phyloP scores from a whole-genome alignment of 2,329 filamentous ascomycete species.

The Xylaria sp. region DNA sequence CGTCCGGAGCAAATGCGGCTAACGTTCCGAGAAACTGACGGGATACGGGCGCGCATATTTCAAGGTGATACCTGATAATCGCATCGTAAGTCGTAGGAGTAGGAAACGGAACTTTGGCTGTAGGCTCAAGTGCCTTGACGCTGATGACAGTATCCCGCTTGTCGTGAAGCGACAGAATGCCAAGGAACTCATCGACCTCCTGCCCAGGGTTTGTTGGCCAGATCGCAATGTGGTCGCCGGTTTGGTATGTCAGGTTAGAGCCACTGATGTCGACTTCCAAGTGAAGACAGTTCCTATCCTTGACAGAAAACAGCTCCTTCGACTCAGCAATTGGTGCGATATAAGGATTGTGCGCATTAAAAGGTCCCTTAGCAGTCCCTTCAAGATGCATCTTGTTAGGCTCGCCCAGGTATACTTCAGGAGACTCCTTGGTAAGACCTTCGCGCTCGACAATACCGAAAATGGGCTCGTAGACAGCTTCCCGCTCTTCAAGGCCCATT shows the following conservation, averaged over 20 bases:
- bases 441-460: conserved; percentile 81
- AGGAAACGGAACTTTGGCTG: conserved; percentile 96
- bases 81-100: conserved; percentile 96
- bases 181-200: conserved; percentile 88
- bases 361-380: conserved; percentile 80
- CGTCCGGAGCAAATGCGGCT: conserved; percentile 85
- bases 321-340: conserved; percentile 93
- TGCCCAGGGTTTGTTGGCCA: conserved; percentile 96
- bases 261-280: conserved; percentile 91
- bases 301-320: conserved; percentile 84
- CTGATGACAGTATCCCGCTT: conserved; percentile 83
- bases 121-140: conserved; percentile 90
- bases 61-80: conserved; percentile 91
- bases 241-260: conserved; percentile 91
- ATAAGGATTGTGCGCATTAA: conserved; percentile 95
- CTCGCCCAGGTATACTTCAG: conserved; percentile 90
- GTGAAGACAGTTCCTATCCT: conserved; percentile 93
- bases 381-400: conserved; percentile 96
- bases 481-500: conserved; percentile 91
- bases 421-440: conserved; percentile 71
- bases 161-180: conserved; percentile 71
- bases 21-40: conserved; percentile 91
- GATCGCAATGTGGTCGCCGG: conserved; percentile 93
- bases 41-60: conserved; percentile 92
- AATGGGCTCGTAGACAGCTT: conserved; percentile 92